phyloP scores from a whole-genome alignment of 768 basidiomycete species.

The Mycena capillaripes region DNA sequence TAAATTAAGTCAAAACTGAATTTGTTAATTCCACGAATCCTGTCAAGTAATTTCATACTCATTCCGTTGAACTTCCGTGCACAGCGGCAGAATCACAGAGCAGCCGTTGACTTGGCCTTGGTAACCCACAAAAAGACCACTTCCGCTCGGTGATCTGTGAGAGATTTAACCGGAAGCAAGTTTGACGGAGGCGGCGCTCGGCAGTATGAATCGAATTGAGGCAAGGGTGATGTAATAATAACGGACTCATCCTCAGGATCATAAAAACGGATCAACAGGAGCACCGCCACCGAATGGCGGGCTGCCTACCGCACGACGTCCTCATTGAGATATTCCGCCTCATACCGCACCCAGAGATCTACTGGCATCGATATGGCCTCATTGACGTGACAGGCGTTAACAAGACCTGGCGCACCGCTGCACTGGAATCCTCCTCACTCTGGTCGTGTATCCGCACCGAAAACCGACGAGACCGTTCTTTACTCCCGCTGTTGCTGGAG shows the following conservation, averaged over 20 bases:
- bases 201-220: too few relatives aligned
- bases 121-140: not conserved
- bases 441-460: constrained; percentile 19
- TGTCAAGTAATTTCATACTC: constrained; percentile 1
- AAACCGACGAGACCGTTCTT: not conserved
- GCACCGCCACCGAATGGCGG: not conserved
- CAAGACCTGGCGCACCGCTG: constrained; percentile 16
- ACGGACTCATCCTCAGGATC: too few relatives aligned
- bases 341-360: constrained; percentile 4
- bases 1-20: too few relatives aligned
- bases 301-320: constrained; percentile 12
- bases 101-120: not conserved
- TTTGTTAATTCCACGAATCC: too few relatives aligned
- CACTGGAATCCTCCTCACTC: constrained; percentile 15
- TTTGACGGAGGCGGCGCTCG: not conserved
- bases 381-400: constrained; percentile 4
- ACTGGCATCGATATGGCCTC: constrained; percentile 12
- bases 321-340: constrained; percentile 13
- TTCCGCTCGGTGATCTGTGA: not conserved
- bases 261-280: not conserved
- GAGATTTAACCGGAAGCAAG: not conserved
- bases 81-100: not conserved
- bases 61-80: too few relatives aligned
- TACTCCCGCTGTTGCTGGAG: constrained; percentile 13
- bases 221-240: too few relatives aligned